Conservation (phyloP, 1,284 basidiomycete genomes). For the Mycena sp. region DNA sequence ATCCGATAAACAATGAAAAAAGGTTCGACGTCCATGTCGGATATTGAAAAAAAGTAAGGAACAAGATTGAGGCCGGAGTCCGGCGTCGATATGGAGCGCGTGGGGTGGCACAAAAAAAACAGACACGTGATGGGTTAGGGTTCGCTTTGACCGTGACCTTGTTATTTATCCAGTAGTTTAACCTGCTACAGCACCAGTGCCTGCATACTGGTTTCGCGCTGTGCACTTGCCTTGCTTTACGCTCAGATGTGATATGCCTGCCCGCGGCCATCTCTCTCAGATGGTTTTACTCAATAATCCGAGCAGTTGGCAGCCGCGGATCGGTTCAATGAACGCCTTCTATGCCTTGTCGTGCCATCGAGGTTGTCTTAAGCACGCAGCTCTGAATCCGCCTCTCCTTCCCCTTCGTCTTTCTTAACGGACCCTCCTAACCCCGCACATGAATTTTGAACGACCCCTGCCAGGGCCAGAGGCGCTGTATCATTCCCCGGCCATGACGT, state of each 20-base stretch:
- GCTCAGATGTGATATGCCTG: neutral
- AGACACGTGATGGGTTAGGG: too few species aligned
- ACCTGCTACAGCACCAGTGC: too few species aligned
- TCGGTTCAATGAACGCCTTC: neutral
- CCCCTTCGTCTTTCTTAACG: neutral
- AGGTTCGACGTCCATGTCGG: too few species aligned
- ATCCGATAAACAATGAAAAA: too few species aligned
- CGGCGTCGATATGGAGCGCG: too few species aligned
- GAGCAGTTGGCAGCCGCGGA: neutral
- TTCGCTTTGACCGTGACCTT: too few species aligned
- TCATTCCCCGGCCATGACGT: conserved; percentile 20
- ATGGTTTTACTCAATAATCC: conserved; percentile 12
- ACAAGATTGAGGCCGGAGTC: too few species aligned
- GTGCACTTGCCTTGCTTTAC: neutral
- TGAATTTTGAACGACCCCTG: conserved; percentile 20
- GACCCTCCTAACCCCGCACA: too few species aligned
- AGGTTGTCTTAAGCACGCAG: neutral
- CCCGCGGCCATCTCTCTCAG: neutral
- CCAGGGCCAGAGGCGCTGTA: conserved; percentile 18
- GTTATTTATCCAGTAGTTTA: too few species aligned
- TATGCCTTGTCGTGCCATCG: conserved; percentile 1
- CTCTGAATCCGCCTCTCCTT: neutral
- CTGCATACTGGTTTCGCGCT: too few species aligned
- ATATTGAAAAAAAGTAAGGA: too few species aligned
- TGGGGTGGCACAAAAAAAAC: too few species aligned